Conservation (phyloP, 1,284 basidiomycete genomes). For the Ustilago bromivora region DNA sequence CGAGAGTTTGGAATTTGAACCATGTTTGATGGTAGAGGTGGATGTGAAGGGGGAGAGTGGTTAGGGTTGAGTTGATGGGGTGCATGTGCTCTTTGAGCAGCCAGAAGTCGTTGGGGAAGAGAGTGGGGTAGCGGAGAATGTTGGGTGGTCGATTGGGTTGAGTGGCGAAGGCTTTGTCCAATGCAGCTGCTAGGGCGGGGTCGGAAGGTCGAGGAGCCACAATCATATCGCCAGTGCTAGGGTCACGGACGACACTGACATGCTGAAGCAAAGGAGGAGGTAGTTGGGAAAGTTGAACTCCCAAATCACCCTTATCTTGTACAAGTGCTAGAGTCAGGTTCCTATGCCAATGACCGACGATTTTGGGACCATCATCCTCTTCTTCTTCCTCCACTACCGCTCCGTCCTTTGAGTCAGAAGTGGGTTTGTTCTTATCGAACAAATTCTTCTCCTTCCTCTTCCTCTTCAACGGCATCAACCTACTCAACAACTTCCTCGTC, state of each 20-base stretch:
- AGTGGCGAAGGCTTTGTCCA: slow-evolving; percentile 20
- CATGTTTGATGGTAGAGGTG: slow-evolving; percentile 80
- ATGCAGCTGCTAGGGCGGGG: neutral
- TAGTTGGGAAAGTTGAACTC: slow-evolving; percentile 75
- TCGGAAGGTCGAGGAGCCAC: slow-evolving; percentile 21
- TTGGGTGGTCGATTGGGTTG: slow-evolving; percentile 22
- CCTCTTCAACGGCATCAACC: slow-evolving; percentile 81
- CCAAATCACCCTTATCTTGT: slow-evolving; percentile 72
- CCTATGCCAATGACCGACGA: slow-evolving; percentile 86
- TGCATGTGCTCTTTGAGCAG: slow-evolving; percentile 66
- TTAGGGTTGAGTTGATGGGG: slow-evolving; percentile 68
- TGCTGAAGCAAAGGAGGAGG: slow-evolving; percentile 75
- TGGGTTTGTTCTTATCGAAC: slow-evolving; percentile 70
- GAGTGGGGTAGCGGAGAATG: slow-evolving; percentile 74
- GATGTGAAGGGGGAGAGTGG: slow-evolving; percentile 79
- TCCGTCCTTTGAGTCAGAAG: neutral
- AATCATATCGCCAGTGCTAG: slow-evolving; percentile 13
- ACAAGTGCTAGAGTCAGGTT: slow-evolving; percentile 90
- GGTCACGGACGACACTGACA: slow-evolving; percentile 57
- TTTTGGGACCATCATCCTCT: slow-evolving; percentile 71
- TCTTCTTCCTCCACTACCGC: slow-evolving; percentile 56
- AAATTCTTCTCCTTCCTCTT: slow-evolving; percentile 86
- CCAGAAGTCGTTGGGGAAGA: slow-evolving; percentile 96
- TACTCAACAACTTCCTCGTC: slow-evolving; percentile 84
- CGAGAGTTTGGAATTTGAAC: slow-evolving; percentile 69